Base-by-base conservation (phyloP, 2,329 filamentous ascomycete genomes). In the Pestalotiopsis sp. region DNA sequence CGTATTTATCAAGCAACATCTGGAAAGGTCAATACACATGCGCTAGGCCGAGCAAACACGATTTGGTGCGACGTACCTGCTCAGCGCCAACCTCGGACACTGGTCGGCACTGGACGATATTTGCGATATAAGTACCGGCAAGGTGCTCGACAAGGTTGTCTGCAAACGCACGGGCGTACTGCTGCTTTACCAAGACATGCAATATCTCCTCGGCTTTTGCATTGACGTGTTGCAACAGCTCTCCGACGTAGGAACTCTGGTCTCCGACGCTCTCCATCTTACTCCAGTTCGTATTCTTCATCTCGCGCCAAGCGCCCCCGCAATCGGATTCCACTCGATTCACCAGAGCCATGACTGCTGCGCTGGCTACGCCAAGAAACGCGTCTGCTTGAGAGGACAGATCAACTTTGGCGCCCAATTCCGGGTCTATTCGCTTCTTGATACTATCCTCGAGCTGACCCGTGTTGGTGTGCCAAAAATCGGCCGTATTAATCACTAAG, bases 1-100 rank as follows among this genome's bases (percentile, higher is more conserved):
- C 92, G 75, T 98, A 98, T 71, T 95, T 94, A 80, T 99, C 96
- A 4, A 99, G 88, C 22, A 98, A 86, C 94, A 99, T 98, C 89
- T 97, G 70, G 56, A 68, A 65, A 57, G 48, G 73, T 78, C 20
- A 48, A 13, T 20, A 65, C 65, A 57, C 44, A 73, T 78, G 20
- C 35, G 13, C 24, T 55, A 38, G 26, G 52, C 13, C 38, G 17
- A 17, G 10, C 7, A n/a, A 58, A 58, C 14, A 58, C 13, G 26
- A 30, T 35, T n/a, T 10, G 35, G 60, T 6, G 66, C 57, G 30
- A 61, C 79, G 72, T 83, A 92, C 91, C 86, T 94, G 96, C 79
- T 99, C 95, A 11, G 96, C 96, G 13, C 94, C 96, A 66, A 94
- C 93, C 80, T 98, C 96, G 4, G 94, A 95, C 62, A 99, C 92